Conservation (phyloP, 78 protist species). For the Dictyostelium intermedium region DNA sequence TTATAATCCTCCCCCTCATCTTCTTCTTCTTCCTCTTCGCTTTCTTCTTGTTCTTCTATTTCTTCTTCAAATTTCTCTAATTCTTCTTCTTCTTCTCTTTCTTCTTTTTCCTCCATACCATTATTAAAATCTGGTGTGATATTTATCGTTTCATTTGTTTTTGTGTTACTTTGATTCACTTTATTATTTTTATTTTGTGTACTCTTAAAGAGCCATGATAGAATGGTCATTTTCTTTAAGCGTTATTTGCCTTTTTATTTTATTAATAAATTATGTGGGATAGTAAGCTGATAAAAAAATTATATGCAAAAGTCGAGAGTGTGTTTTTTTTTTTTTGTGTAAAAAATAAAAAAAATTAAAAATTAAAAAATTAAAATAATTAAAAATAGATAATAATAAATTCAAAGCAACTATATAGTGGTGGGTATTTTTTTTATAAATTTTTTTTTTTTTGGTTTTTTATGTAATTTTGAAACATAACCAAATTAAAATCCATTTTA, state of each 20-base stretch:
- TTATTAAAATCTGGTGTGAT: no score
- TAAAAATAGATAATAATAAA: no score
- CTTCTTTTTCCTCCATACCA: neutral
- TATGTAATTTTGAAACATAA: no score
- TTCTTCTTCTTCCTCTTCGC: neutral
- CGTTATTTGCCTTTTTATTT: neutral
- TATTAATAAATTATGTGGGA: neutral
- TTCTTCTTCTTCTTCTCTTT: neutral
- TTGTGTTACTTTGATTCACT: neutral
- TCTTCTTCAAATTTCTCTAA: no score
- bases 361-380: neutral
- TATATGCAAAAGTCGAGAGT: neutral
- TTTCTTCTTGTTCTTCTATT: neutral
- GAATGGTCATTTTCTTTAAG: neutral
- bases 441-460: no score
- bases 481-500: neutral
- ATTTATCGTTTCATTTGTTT: neutral
- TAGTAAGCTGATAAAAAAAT: neutral
- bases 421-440: no score
- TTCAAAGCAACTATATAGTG: no score
- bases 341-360: neutral
- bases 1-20: neutral
- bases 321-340: neutral
- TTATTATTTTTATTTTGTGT: neutral
- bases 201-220: slow-evolving; percentile 19